Evolutionary conservation across 2,329 filamentous ascomycete species (phyloP).

Genomic region (Chaetothyriales sp.): DNA sequence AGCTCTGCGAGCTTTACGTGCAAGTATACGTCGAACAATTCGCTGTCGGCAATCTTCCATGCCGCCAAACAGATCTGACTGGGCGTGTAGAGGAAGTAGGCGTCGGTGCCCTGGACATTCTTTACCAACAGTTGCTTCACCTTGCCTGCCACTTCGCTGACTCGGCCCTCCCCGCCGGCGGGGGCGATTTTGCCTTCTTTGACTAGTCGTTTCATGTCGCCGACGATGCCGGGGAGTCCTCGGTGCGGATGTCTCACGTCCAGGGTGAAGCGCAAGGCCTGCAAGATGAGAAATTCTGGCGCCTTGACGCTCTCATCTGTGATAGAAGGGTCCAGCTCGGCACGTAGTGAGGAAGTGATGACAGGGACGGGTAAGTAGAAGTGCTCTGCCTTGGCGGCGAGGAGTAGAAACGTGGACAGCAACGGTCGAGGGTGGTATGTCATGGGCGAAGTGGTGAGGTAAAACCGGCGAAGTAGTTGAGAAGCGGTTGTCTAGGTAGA

Average conservation of each 20-base stretch:
- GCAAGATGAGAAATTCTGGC: conserved; percentile 83
- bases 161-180: conserved; percentile 26
- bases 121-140: conserved; percentile 64
- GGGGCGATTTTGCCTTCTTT: conserved; percentile 33
- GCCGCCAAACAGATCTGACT: conserved; percentile 86
- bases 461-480: conserved; percentile 86
- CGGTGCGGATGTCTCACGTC: conserved; percentile 85
- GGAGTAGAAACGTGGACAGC: conserved; percentile 79
- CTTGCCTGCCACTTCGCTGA: conserved; percentile 53
- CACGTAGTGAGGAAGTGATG: conserved; percentile 40
- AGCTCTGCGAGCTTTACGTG: conserved; percentile 28
- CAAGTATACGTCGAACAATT: conserved; percentile 32
- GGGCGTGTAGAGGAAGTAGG: conserved; percentile 92
- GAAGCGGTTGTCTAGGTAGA: conserved; percentile 56
- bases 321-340: conserved; percentile 55
- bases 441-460: conserved; percentile 89
- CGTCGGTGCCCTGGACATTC: conserved; percentile 75
- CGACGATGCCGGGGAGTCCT: conserved; percentile 69
- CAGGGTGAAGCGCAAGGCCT: conserved; percentile 84
- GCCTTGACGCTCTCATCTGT: conserved; percentile 72
- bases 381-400: conserved; percentile 85
- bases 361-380: conserved; percentile 54
- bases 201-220: conserved; percentile 59
- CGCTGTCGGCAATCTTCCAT: conserved; percentile 56
- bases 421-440: conserved; percentile 86